Evolutionary conservation across 2,329 filamentous ascomycete genomes (phyloP), one percentile per base, ranked within the genome.

Genomic region (Aureobasidium uvarum): DNA sequence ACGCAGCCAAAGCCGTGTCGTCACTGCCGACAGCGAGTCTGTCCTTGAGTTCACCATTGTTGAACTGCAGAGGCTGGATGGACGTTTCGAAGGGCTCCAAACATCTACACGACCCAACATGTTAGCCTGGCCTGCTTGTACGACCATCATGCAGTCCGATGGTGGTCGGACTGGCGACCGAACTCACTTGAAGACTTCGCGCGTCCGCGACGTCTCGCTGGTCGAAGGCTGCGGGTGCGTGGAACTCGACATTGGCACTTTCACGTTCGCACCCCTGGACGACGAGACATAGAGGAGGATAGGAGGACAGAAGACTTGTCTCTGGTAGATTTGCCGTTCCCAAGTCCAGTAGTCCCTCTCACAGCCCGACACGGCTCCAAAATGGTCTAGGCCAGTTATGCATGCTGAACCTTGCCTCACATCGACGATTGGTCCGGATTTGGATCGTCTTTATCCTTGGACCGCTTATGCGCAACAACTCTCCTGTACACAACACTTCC

Each of bases 1-100:
- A 78, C 5, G 79, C 77, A 1, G 77, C 77, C 31, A 83, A 75
- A 28, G 78, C 79, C 1, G 79, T 81, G 70, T 80, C 82, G 48
- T 66, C 62, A 51, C 64, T 67, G 7, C 65, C 58, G 4, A 66
- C 63, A 14, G 67, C 52, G 1, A 51, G 50, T 33, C 54, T 33
- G 31, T 62, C 28, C 2, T 63, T 60, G 51, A n/a, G 69, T 66
- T 18, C 60, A 38, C 31, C 48, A 38, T 70, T 67, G 28, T 7
- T 18, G n/a, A 52, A 54, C n/a, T 54, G 23, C 23, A 54, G 39
- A 45, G 60, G 48, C 1, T 54, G 33, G 18, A 63, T 54, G 28
- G 46, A 43, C 46, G 46, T 43, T 10, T 54, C 60, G 6, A 45
- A 63, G 25, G 60, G 23, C 20, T 63, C 60, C 4, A 63, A 38